Base-by-base conservation (phyloP, 2,329 filamentous ascomycete species). In the Xylaria sp. region DNA sequence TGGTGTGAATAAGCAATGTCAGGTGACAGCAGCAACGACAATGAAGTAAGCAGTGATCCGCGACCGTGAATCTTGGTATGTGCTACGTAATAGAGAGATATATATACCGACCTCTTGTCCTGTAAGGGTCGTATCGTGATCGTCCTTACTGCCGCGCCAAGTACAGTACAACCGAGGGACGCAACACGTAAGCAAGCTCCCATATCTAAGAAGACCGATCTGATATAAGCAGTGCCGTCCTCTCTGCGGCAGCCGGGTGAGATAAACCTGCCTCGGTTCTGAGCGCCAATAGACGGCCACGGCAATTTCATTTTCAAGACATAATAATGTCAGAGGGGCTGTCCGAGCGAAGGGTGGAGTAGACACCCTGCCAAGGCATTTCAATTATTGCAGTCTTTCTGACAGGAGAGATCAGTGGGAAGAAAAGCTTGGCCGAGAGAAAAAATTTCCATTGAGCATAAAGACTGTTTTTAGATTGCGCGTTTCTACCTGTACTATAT, bases 91-190 rank as follows among this genome's bases (percentile, higher is more conserved):
- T n/a, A 8, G 18, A 28, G 13, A 8, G 18, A 28, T 7, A 20
- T 25, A 39, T 31, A 25, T 51, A 31, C 48, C 7, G 23, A 12
- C 23, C 2, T n/a, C 33, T 18, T 10, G 8, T n/a, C 41, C 25
- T 55, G 60, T 46, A 46, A 25, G 3, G 36, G 18, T 46, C 20
- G 25, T n/a, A 55, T 33, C 41, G 25, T 31, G 36, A 63, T 58
- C 56, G 13, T 36, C 61, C 61, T 46, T 25, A 63, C 36, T 31
- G 28, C 59, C 59, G 59, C 33, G 33, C 49, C 61, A 31, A 43
- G n/a, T 31, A 10, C 9, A 41, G 36, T 31, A 7, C 1, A 41
- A n/a, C 20, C 28, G 18, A 23, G 28, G 15, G 3, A 55, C 7
- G 59, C 12, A 36, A 25, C 49, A 20, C 41, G 25, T 20, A 55